Conservation (phyloP, 2,329 filamentous ascomycete species). For the Scleromitrula shiraiana region DNA sequence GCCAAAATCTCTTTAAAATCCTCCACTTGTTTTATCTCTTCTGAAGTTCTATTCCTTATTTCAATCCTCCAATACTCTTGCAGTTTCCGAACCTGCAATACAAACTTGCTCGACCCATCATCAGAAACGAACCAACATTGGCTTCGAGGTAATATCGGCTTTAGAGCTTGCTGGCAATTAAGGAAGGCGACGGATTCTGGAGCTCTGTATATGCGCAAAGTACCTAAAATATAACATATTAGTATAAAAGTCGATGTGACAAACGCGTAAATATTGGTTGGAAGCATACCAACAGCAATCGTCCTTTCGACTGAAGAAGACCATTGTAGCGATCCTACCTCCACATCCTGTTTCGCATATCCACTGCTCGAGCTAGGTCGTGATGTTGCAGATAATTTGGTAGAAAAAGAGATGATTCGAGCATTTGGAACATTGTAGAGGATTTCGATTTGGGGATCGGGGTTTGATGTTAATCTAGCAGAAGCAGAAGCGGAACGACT, state of each 20-base stretch:
- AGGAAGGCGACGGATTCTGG: constrained; percentile 82
- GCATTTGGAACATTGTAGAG: constrained; percentile 27
- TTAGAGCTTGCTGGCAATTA: constrained; percentile 73
- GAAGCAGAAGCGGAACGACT: constrained; percentile 18
- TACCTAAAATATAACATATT: constrained; percentile 40
- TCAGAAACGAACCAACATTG: constrained; percentile 86
- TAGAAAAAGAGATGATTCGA: constrained; percentile 48
- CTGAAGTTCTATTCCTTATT: constrained; percentile 56
- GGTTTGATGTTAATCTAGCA: constrained; percentile 13
- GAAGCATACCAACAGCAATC: constrained; percentile 68
- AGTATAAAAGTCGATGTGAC: neutral
- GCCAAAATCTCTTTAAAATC: constrained; percentile 62
- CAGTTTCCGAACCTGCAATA: constrained; percentile 75
- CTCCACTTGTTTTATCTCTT: constrained; percentile 56
- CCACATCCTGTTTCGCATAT: constrained; percentile 34
- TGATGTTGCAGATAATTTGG: constrained; percentile 9
- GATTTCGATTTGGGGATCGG: constrained; percentile 28
- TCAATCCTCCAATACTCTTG: constrained; percentile 83
- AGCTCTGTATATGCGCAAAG: constrained; percentile 76
- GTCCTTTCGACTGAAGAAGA: constrained; percentile 70
- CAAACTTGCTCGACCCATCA: constrained; percentile 66
- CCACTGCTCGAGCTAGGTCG: constrained; percentile 20
- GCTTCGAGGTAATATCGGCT: constrained; percentile 80
- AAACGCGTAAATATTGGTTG: no score
- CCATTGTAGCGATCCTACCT: constrained; percentile 58